Percentiles rank a stretch among this genome's conserved stretches.
These are phyloP conservation scores for Maudiozyma barnettii DNA, from an alignment of 805 yeast species.

Conservation along the genomic window DNA sequence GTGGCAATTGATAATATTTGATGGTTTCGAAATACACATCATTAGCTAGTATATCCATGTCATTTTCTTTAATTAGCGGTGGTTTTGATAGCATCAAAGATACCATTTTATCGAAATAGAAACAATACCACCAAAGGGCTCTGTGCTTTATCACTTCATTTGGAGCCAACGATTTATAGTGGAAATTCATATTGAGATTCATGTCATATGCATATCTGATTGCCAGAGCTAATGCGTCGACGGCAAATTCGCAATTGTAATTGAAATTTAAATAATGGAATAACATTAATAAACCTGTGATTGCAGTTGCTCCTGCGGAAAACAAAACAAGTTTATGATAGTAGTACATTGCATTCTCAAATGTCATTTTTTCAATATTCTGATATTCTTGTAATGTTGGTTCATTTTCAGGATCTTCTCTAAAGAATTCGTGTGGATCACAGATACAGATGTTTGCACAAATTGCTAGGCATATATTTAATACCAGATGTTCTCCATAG, in stretches of 20 bases:
- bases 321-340: slow-evolving; percentile 41
- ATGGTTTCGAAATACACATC: slow-evolving; percentile 14
- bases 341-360: slow-evolving; percentile 39
- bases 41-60: slow-evolving; percentile 19
- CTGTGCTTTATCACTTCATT: slow-evolving; percentile 34
- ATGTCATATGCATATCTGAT: slow-evolving; percentile 46
- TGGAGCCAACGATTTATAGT: slow-evolving; percentile 29
- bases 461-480: slow-evolving; percentile 17
- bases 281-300: slow-evolving; percentile 45
- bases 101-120: slow-evolving; percentile 14
- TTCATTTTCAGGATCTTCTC: slow-evolving; percentile 15
- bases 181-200: slow-evolving; percentile 43
- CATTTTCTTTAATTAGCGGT: slow-evolving; percentile 15
- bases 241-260: slow-evolving; percentile 35
- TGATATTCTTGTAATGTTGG: slow-evolving; percentile 18
- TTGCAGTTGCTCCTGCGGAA: slow-evolving; percentile 42
- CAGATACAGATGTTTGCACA: slow-evolving; percentile 14
- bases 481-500: slow-evolving; percentile 20
- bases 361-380: slow-evolving; percentile 24
- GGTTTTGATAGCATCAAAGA: slow-evolving; percentile 18
- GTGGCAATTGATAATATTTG: slow-evolving; percentile 7
- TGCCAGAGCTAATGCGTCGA: slow-evolving; percentile 36
- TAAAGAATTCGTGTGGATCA: slow-evolving; percentile 10
- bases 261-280: slow-evolving; percentile 30
- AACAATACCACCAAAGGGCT: slow-evolving; percentile 41